Percentiles rank a stretch among this genome's conserved stretches.
These are phyloP conservation scores for Orbilia quercus DNA, from an alignment of 2,329 filamentous ascomycete species.

Conservation along the genomic window DNA sequence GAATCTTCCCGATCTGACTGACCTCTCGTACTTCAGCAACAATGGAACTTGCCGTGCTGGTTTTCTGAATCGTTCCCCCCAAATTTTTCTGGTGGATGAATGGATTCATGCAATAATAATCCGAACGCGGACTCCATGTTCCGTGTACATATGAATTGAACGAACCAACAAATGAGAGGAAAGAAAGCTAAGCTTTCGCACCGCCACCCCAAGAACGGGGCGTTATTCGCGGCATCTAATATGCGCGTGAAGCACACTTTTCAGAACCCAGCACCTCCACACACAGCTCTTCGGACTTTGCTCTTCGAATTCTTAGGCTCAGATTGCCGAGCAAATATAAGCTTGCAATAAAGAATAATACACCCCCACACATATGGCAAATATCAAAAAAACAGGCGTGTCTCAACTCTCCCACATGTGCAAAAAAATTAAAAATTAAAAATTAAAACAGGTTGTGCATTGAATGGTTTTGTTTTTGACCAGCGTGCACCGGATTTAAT, in stretches of 20 bases:
- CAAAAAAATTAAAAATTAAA: too few species aligned
- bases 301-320: neutral
- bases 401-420: too few species aligned
- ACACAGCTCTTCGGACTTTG: constrained; percentile 2
- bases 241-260: neutral
- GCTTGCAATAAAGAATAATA: too few species aligned
- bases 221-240: neutral
- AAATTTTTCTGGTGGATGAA: neutral
- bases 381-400: too few species aligned
- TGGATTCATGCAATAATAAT: neutral
- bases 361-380: too few species aligned
- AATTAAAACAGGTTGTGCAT: too few species aligned
- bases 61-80: constrained; percentile 1
- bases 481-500: constrained; percentile 15
- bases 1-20: constrained; percentile 15
- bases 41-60: constrained; percentile 32
- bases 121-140: too few species aligned
- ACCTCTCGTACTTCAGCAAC: neutral
- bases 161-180: neutral
- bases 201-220: constrained; percentile 8
- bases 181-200: neutral
- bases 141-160: too few species aligned
- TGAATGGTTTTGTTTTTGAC: neutral
- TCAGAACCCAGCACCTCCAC: neutral
- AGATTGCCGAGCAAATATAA: constrained; percentile 1